Evolutionary conservation across 306 rosid genomes (phyloP).

Genomic region (Quercus rubra): DNA sequence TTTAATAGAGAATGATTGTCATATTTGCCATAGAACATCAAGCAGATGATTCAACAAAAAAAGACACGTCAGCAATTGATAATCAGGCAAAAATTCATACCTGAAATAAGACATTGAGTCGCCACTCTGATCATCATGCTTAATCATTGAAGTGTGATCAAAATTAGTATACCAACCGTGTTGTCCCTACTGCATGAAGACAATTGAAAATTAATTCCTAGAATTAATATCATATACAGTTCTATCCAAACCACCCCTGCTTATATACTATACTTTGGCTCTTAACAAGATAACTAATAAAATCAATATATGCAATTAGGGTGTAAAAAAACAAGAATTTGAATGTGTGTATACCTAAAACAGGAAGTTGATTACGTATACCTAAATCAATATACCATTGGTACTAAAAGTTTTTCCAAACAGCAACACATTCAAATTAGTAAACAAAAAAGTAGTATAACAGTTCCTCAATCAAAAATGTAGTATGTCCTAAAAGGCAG

Average conservation of each 20-base stretch:
- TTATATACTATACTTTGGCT: background rate
- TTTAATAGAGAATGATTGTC: background rate
- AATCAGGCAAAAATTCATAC: conserved; percentile 31
- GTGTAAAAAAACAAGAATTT: too few species aligned
- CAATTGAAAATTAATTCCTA: too few species aligned
- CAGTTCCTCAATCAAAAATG: too few species aligned
- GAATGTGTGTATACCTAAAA: background rate
- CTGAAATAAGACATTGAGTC: too few species aligned
- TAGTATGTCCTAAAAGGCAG: too few species aligned
- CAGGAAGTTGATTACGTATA: too few species aligned
- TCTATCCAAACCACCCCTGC: too few species aligned
- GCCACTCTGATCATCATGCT: conserved; percentile 56
- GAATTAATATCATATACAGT: background rate
- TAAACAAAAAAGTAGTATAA: too few species aligned
- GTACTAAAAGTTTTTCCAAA: too few species aligned
- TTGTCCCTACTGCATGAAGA: too few species aligned
- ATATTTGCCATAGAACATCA: background rate
- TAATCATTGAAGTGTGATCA: conserved; percentile 35
- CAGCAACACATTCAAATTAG: too few species aligned
- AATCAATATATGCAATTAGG: background rate
- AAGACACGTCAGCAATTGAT: background rate
- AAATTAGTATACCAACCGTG: conserved; percentile 24
- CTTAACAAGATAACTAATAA: background rate
- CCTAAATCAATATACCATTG: too few species aligned
- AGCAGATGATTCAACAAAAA: background rate